A percentile compares a stretch with the other conserved stretches of the same genome.
Conservation (phyloP, 306 rosid genomes). For the Lotus japonicus region DNA sequence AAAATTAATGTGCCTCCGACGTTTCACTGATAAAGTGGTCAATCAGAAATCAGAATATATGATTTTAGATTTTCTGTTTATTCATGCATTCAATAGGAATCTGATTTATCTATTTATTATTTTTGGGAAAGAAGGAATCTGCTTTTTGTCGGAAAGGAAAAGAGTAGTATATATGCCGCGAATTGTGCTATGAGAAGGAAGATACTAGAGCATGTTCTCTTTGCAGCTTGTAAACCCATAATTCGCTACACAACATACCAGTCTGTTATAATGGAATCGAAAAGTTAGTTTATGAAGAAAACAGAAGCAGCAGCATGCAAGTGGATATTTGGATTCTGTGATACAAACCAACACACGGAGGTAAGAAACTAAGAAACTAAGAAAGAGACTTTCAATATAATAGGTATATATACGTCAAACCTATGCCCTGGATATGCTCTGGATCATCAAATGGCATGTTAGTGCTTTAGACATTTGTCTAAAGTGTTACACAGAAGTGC, state of each 20-base stretch:
- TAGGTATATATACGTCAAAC: no score
- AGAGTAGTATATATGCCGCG: not conserved
- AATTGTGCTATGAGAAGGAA: not conserved
- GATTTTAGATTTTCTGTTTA: not conserved
- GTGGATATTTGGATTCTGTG: constrained; percentile 15
- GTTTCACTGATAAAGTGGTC: not conserved
- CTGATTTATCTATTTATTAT: not conserved
- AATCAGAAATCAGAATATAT: constrained; percentile 4
- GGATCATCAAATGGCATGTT: no score
- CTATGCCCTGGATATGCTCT: no score
- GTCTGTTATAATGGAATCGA: not conserved
- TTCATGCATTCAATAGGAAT: not conserved
- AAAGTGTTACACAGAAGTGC: no score
- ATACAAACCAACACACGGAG: not conserved
- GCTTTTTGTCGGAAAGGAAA: not conserved
- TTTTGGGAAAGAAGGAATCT: not conserved
- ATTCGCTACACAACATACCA: no score
- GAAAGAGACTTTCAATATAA: not conserved
- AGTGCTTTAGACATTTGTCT: no score
- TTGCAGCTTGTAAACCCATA: not conserved
- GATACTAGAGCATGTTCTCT: not conserved
- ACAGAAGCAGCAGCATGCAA: constrained; percentile 13
- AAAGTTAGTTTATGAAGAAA: constrained; percentile 21
- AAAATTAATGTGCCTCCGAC: no score
- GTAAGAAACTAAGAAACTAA: no score